Evolutionary conservation across 306 rosid genomes (phyloP).

Genomic region (Biancaea sappan): DNA sequence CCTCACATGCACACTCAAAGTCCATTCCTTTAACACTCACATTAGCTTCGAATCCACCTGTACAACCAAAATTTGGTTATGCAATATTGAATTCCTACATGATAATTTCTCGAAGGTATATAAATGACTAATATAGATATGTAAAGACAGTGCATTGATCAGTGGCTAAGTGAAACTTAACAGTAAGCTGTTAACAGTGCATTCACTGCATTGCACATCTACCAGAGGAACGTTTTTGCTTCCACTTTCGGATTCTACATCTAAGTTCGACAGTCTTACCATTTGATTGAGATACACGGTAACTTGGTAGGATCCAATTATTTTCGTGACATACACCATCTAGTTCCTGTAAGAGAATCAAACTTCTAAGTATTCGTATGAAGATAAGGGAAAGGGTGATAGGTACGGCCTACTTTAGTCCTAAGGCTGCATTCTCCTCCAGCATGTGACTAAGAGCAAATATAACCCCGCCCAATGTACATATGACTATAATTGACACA

Average conservation of each 20-base stretch:
- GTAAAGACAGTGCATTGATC: slow-evolving; percentile 9
- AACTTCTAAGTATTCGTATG: slow-evolving; percentile 7
- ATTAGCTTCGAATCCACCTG: slow-evolving; percentile 65
- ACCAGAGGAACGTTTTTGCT: not conserved
- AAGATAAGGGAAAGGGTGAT: not conserved
- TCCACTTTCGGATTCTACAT: not conserved
- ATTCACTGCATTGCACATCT: not conserved
- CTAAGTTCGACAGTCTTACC: slow-evolving; percentile 46
- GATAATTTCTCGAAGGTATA: not conserved
- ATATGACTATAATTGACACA: not conserved
- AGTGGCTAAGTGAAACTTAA: not conserved
- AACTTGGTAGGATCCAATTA: slow-evolving; percentile 66
- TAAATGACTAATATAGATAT: not conserved
- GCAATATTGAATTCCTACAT: slow-evolving; percentile 13
- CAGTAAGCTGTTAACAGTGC: slow-evolving; percentile 3
- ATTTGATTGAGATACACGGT: slow-evolving; percentile 43
- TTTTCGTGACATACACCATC: slow-evolving; percentile 41
- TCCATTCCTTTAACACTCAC: slow-evolving; percentile 58
- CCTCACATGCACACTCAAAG: slow-evolving; percentile 50
- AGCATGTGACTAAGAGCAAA: not conserved
- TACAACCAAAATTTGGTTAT: not conserved
- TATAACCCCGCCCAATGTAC: too few relatives aligned
- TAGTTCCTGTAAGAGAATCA: slow-evolving; percentile 45
- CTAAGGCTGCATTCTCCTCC: not conserved
- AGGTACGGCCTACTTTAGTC: not conserved